Conservation (phyloP, 2,329 filamentous ascomycete species). For the Cercospora sesami region DNA sequence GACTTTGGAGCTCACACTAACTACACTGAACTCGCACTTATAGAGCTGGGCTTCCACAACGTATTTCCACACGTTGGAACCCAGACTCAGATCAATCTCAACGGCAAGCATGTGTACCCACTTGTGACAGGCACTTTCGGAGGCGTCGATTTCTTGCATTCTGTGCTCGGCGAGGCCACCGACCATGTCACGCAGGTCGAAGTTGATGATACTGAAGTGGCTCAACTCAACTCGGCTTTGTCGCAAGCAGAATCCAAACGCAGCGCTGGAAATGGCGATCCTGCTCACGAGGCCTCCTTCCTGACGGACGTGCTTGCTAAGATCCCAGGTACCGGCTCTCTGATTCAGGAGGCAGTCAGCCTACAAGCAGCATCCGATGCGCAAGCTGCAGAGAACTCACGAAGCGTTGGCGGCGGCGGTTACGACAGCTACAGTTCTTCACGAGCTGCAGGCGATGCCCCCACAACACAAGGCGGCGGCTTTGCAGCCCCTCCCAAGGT, state of each 20-base stretch:
- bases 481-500: conserved; percentile 30
- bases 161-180: conserved; percentile 52
- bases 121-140: conserved; percentile 57
- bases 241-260: conserved; percentile 43
- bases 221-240: conserved; percentile 49
- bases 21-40: conserved; percentile 55
- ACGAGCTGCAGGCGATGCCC: conserved; percentile 20
- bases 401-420: conserved; percentile 22
- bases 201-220: conserved; percentile 50
- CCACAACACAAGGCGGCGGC: conserved; percentile 42
- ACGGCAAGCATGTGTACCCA: conserved; percentile 51
- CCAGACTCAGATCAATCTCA: conserved; percentile 48
- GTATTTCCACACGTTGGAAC: conserved; percentile 56
- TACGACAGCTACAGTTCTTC: conserved; percentile 25
- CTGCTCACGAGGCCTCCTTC: conserved; percentile 37
- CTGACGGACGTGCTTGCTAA: conserved; percentile 72
- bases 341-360: conserved; percentile 49
- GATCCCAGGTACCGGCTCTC: conserved; percentile 61
- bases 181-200: conserved; percentile 53
- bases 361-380: conserved; percentile 52
- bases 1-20: conserved; percentile 59
- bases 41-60: conserved; percentile 52
- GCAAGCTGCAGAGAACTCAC: conserved; percentile 23
- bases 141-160: conserved; percentile 54
- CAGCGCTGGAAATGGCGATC: conserved; percentile 36